Conservation (phyloP, 148 eudicot genomes). For the Linanthus parryae region DNA sequence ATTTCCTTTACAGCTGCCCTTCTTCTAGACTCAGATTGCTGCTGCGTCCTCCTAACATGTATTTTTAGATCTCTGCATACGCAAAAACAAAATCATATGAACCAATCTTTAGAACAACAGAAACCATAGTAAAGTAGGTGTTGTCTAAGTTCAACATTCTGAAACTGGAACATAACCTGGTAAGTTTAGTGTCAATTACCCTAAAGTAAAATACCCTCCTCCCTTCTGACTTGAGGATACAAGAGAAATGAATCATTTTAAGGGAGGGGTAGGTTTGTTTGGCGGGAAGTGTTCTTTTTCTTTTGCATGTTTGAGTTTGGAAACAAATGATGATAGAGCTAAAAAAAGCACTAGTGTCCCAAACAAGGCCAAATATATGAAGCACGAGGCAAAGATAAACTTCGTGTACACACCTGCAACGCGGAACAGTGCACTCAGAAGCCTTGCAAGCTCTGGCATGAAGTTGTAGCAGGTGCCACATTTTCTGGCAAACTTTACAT, state of each 20-base stretch:
- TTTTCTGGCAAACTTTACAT: slow-evolving; percentile 82
- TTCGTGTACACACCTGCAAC: slow-evolving; percentile 75
- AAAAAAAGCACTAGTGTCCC: neutral
- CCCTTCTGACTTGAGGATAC: too few species aligned
- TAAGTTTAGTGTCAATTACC: too few species aligned
- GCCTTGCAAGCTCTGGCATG: slow-evolving; percentile 97
- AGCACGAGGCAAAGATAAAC: neutral
- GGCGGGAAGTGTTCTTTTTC: too few species aligned
- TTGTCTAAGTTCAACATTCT: too few species aligned
- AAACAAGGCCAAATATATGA: neutral
- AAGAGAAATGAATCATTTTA: too few species aligned
- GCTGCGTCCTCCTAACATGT: slow-evolving; percentile 70
- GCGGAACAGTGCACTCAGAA: slow-evolving; percentile 79
- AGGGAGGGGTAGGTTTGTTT: too few species aligned
- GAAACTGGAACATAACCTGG: too few species aligned
- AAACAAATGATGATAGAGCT: neutral
- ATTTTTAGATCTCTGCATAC: slow-evolving; percentile 66
- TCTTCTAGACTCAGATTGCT: slow-evolving; percentile 81
- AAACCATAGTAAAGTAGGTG: neutral
- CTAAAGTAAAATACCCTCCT: too few species aligned
- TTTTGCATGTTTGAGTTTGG: neutral
- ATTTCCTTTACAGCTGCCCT: slow-evolving; percentile 96
- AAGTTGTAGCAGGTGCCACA: slow-evolving; percentile 98
- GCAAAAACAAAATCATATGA: neutral
- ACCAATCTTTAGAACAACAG: neutral